These are phyloP conservation scores for Yarrowia osloensis DNA, from an alignment of 805 yeast genomes.

Conservation along the genomic window DNA sequence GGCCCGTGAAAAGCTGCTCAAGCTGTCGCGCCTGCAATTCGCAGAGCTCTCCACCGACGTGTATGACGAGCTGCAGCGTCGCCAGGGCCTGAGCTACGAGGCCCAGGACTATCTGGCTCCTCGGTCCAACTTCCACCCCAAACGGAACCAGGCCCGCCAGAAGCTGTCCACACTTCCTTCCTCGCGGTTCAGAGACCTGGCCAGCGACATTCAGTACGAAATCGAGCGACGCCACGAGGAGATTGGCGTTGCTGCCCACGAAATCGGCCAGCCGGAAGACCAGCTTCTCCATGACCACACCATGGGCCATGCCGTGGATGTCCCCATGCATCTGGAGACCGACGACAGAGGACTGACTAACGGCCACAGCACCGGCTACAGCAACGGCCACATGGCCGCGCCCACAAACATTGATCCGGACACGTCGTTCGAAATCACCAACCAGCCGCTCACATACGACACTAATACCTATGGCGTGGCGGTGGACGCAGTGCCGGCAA, in stretches of 20 bases:
- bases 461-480: background rate
- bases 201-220: constrained; percentile 84
- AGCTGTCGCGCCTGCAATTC: constrained; percentile 77
- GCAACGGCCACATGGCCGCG: background rate
- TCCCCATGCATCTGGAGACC: background rate
- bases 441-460: constrained; percentile 3
- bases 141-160: constrained; percentile 92
- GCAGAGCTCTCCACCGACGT: constrained; percentile 92
- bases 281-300: background rate
- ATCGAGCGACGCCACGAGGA: constrained; percentile 65
- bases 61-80: constrained; percentile 83
- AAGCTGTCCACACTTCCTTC: constrained; percentile 84
- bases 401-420: background rate
- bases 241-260: constrained; percentile 1
- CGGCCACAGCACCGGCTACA: background rate
- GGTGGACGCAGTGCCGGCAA: background rate
- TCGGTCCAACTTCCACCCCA: constrained; percentile 76
- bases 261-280: background rate
- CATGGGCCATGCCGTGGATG: constrained; percentile 22
- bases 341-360: background rate
- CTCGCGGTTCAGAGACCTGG: constrained; percentile 82
- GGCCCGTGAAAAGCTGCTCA: constrained; percentile 82
- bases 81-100: constrained; percentile 49
- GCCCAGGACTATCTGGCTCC: constrained; percentile 58
- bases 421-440: constrained; percentile 6